Evolutionary conservation across 2,329 filamentous ascomycete genomes (phyloP).

Genomic region (Arachnomyces sp.): DNA sequence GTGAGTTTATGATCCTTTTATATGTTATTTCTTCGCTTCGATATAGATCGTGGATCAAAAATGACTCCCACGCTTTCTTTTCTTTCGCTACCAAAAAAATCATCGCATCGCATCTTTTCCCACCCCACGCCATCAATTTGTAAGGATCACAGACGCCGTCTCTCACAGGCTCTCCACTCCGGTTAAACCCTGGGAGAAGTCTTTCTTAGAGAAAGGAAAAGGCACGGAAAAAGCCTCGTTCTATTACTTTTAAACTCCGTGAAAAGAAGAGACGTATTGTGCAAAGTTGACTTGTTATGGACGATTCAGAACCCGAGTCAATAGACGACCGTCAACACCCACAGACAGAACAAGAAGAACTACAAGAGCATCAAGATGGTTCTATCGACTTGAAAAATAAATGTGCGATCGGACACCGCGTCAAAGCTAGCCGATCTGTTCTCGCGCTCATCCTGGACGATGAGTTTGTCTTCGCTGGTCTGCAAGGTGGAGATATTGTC

Average conservation of each 20-base stretch:
- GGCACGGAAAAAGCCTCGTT: too few relatives aligned
- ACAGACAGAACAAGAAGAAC: too few relatives aligned
- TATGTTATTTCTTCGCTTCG: neutral
- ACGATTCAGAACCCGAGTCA: too few relatives aligned
- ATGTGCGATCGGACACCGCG: conserved; percentile 36
- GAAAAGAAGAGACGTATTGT: too few relatives aligned
- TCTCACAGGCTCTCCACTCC: neutral
- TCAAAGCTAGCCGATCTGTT: conserved; percentile 36
- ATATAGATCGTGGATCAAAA: neutral
- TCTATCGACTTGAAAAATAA: conserved; percentile 18
- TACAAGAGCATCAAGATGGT: too few relatives aligned
- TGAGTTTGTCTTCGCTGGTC: conserved; percentile 79
- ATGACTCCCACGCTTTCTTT: neutral
- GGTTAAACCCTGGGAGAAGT: too few relatives aligned
- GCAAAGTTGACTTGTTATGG: too few relatives aligned
- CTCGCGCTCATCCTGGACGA: conserved; percentile 76
- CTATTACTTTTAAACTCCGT: too few relatives aligned
- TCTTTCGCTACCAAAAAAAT: neutral
- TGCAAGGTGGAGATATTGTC: conserved; percentile 86
- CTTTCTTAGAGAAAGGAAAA: too few relatives aligned
- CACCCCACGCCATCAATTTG: neutral
- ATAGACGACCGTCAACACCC: too few relatives aligned
- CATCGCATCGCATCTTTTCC: neutral
- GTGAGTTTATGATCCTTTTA: too few relatives aligned
- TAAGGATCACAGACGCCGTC: neutral